Evolutionary conservation across 2,329 filamentous ascomycete species (phyloP), one percentile per base, ranked within the genome.

Genomic region (Orbilia brochopaga): DNA sequence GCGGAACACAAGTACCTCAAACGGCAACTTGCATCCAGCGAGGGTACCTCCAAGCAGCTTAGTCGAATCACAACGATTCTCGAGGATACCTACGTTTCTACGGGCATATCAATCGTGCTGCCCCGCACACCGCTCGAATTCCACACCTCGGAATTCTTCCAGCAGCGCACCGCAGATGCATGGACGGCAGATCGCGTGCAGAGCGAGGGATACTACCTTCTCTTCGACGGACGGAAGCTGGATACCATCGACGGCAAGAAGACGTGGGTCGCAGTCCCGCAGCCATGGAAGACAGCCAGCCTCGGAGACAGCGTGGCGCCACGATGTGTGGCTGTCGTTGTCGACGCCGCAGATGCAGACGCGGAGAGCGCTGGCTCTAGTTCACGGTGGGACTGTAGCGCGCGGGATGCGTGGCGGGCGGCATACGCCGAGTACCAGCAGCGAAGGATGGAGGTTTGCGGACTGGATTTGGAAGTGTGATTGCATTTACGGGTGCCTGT

Each of bases 381-480:
- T 27, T 48, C 52, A 1, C 30, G 30, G 11, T 53, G 32, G 48
- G 74, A 74, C 57, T 50, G 59, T n/a, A 19, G 48, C 13, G 51
- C 69, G 2, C 72, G 69, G 6, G 59, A 70, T 76, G 79, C 80
- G 27, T 84, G 83, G 82, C 82, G 82, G 73, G 80, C 78, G 58
- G 75, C 84, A 65, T 84, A 84, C 74, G 81, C 82, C 40, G 76
- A 78, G 35, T 85, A 83, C 75, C 80, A 82, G 52, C 80, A 82
- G 74, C 79, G 79, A 74, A 79, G 83, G 61, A 83, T 83, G 80
- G 82, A 84, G 64, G 80, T 84, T 55, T 85, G 83, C 76, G 83
- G 83, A 55, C 77, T 85, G 69, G 83, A 84, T 74, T 76, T 85
- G 74, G 82, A 84, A 77, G 42, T 54, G 4, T 72, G 32, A 69